Base-by-base conservation (phyloP, 2,329 filamentous ascomycete species). In the Gaeumannomyces sp. region DNA sequence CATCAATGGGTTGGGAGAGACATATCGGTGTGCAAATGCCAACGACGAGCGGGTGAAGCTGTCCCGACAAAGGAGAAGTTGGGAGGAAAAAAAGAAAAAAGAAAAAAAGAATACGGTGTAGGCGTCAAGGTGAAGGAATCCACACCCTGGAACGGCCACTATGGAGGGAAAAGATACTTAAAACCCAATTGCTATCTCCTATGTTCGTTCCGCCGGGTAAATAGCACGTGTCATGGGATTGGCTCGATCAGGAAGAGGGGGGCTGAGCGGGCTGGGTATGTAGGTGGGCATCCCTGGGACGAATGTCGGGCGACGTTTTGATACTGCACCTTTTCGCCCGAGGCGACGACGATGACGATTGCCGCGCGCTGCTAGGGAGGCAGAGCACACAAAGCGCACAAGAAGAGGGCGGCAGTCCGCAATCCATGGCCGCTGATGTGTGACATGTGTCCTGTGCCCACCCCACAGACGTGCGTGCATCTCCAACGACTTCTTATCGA, bases 141-240 rank as follows among this genome's bases (percentile, higher is more conserved):
- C n/a, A 53, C 22, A 22, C 22, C 45, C 45, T 14, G 45, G 45
- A 19, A 53, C 2, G 10, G 10, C 3, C 7, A n/a, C 1, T 19
- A n/a, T n/a, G 22, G 45, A 53, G 14, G 4, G 22, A 11, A 53
- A n/a, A 19, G 14, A 45, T 8, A 33, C 33, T 33, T 8, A 33
- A 13, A 53, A 25, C 22, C 22, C 45, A 53, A 53, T 53, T 53
- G n/a, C n/a, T 53, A 25, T 22, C 22, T 25, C 22, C 22, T 22
- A 25, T 53, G 45, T 11, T 11, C 38, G 38, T 50, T n/a, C n/a
- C 4, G 2, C 6, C 22, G 22, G 45, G 45, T n/a, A 53, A 53
- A 53, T n/a, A 53, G 45, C 45, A 53, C n/a, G 45, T 53, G 45
- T n/a, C 45, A n/a, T 53, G 45, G 38, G 45, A 53, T 53, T 53